phyloP scores from a whole-genome alignment of 192 early-diverging fungal genomes.

The Linnemannia schmuckeri region DNA sequence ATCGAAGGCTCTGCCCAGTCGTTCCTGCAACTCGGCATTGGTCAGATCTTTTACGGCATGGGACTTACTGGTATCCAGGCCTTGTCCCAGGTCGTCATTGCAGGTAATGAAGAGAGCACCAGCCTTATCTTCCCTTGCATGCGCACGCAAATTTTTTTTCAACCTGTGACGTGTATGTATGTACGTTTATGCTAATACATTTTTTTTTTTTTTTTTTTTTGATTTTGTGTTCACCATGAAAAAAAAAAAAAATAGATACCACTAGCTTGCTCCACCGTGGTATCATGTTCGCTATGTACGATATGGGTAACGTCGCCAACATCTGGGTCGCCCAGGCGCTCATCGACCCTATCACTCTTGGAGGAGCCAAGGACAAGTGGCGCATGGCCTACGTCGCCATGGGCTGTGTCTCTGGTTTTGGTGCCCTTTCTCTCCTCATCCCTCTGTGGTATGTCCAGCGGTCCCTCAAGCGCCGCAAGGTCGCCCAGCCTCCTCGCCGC shows the following conservation, averaged over 20 bases:
- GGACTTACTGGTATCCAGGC: conserved; percentile 45
- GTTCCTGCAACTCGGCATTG: conserved; percentile 35
- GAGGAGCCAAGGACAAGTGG: conserved; percentile 19
- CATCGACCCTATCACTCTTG: conserved; percentile 25
- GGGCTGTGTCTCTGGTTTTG: conserved; percentile 20
- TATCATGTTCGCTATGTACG: conserved; percentile 45
- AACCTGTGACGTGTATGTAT: too few relatives aligned
- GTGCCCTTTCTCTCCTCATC: conserved; percentile 25
- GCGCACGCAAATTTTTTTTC: background rate
- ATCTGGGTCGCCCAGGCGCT: conserved; percentile 31
- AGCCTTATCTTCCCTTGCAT: background rate
- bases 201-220: background rate
- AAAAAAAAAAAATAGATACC: conserved; percentile 23
- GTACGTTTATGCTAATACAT: background rate
- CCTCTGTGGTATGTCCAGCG: conserved; percentile 49
- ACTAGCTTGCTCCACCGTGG: conserved; percentile 39
- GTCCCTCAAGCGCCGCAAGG: background rate
- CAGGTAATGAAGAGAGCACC: conserved; percentile 17
- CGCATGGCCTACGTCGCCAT: conserved; percentile 29
- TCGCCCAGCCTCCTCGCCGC: background rate
- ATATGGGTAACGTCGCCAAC: conserved; percentile 29
- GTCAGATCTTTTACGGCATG: conserved; percentile 49
- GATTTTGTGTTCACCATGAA: background rate
- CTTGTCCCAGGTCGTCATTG: conserved; percentile 48
- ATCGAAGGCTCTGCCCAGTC: conserved; percentile 34